These are phyloP conservation scores for Salix exigua DNA, from an alignment of 345 rosid genomes.

Conservation along the genomic window DNA sequence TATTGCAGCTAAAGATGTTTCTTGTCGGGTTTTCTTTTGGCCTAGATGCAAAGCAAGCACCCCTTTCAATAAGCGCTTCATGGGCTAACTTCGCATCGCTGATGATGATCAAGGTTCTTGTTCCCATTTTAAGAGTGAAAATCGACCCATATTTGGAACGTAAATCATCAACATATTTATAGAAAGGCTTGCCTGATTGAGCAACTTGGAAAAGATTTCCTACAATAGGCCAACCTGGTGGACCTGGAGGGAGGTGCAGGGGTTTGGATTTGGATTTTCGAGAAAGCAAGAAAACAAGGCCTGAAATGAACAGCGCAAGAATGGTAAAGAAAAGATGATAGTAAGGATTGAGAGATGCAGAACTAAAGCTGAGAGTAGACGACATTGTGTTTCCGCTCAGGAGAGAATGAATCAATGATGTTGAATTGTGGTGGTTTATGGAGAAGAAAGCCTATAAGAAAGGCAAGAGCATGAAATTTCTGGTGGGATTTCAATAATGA, in stretches of 20 bases:
- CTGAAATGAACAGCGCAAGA: slow-evolving; percentile 33
- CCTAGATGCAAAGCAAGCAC: slow-evolving; percentile 57
- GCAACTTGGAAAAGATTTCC: slow-evolving; percentile 86
- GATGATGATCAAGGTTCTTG: slow-evolving; percentile 64
- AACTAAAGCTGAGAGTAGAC: neutral
- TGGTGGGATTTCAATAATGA: slow-evolving; percentile 33
- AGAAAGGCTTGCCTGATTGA: slow-evolving; percentile 69
- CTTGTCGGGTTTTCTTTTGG: slow-evolving; percentile 85
- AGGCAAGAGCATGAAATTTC: slow-evolving; percentile 41
- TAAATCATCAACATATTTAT: slow-evolving; percentile 51
- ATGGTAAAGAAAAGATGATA: slow-evolving; percentile 36
- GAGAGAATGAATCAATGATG: neutral
- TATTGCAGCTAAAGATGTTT: slow-evolving; percentile 77
- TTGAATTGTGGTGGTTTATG: neutral
- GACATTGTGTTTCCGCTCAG: neutral
- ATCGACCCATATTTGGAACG: slow-evolving; percentile 57
- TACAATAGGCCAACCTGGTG: slow-evolving; percentile 80
- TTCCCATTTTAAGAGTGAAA: slow-evolving; percentile 77
- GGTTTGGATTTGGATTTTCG: slow-evolving; percentile 26
- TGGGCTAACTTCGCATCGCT: slow-evolving; percentile 57
- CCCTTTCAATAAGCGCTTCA: slow-evolving; percentile 69
- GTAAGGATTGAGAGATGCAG: slow-evolving; percentile 13
- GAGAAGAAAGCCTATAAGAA: slow-evolving; percentile 11
- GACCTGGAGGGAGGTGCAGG: slow-evolving; percentile 88
- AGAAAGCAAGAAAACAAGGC: slow-evolving; percentile 31